phyloP scores from a whole-genome alignment of 2,329 filamentous ascomycete species.

The Fusarium sulawesiense region DNA sequence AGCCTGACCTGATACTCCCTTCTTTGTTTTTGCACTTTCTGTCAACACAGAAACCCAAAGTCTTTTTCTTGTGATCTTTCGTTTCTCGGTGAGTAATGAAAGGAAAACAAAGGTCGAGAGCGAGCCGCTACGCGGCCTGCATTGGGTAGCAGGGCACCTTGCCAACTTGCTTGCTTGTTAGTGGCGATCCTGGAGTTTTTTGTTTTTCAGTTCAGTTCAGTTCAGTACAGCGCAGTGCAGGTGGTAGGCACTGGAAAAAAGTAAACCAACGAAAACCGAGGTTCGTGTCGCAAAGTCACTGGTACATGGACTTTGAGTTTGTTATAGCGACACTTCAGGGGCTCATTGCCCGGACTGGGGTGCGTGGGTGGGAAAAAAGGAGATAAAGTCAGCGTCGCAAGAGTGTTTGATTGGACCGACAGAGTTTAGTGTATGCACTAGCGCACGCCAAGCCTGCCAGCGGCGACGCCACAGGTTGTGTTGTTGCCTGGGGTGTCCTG shows the following conservation, averaged over 20 bases:
- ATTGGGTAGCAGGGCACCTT: constrained; percentile 16
- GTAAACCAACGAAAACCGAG: constrained; percentile 3
- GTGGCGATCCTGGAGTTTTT: constrained; percentile 33
- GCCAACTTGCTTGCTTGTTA: constrained; percentile 24
- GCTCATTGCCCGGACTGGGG: constrained; percentile 49
- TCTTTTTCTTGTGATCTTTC: constrained; percentile 1
- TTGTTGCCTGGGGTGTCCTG: constrained; percentile 58
- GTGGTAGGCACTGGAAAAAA: not conserved
- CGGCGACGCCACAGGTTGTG: constrained; percentile 58
- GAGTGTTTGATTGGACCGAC: constrained; percentile 54
- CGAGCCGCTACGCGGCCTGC: constrained; percentile 15
- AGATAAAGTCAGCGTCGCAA: constrained; percentile 53
- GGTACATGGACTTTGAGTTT: constrained; percentile 40
- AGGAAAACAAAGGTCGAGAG: not conserved
- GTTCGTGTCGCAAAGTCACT: constrained; percentile 26
- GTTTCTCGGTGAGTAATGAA: not conserved
- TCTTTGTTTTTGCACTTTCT: not conserved
- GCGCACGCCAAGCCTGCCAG: constrained; percentile 54
- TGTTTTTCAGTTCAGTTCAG: not conserved
- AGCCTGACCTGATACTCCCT: not conserved
- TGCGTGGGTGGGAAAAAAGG: constrained; percentile 50
- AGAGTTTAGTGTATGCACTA: constrained; percentile 51
- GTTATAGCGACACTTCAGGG: constrained; percentile 56
- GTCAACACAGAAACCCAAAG: not conserved
- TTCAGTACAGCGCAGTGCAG: not conserved